Percentiles rank a stretch among this genome's conserved stretches.
These are phyloP conservation scores for Corylus americana DNA, from an alignment of 306 rosid species.

Conservation along the genomic window DNA sequence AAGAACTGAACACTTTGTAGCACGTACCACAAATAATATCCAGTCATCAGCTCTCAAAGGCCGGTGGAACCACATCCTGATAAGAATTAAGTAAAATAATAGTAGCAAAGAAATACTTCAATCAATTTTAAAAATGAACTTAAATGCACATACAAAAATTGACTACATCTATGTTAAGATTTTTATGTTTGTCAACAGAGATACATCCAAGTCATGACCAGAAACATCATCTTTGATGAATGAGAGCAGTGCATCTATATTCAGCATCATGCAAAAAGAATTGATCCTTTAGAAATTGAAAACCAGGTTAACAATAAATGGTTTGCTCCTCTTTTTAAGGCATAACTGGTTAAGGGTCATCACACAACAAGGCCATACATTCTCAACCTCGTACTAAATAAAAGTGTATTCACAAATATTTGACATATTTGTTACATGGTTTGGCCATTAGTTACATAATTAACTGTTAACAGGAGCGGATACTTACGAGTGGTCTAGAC, in stretches of 20 bases:
- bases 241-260: neutral
- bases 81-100: slow-evolving; percentile 10
- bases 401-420: neutral
- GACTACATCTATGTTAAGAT: neutral
- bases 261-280: neutral
- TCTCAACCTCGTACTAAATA: neutral
- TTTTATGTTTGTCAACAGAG: neutral
- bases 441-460: neutral
- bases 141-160: neutral
- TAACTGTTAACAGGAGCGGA: neutral
- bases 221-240: neutral
- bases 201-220: neutral
- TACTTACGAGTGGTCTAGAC: slow-evolving; percentile 96
- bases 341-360: neutral
- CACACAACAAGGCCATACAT: neutral
- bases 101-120: neutral
- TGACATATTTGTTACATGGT: neutral
- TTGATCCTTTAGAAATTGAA: neutral
- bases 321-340: neutral
- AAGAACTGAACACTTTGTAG: slow-evolving; percentile 11
- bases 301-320: neutral
- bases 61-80: slow-evolving; percentile 94
- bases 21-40: slow-evolving; percentile 74
- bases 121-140: neutral
- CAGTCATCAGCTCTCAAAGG: slow-evolving; percentile 89